A percentile compares a stretch with the other conserved stretches of the same genome.
phyloP scores from a whole-genome alignment of 225 moss, liverwort and hornwort species.

The Takakia lepidozioides region DNA sequence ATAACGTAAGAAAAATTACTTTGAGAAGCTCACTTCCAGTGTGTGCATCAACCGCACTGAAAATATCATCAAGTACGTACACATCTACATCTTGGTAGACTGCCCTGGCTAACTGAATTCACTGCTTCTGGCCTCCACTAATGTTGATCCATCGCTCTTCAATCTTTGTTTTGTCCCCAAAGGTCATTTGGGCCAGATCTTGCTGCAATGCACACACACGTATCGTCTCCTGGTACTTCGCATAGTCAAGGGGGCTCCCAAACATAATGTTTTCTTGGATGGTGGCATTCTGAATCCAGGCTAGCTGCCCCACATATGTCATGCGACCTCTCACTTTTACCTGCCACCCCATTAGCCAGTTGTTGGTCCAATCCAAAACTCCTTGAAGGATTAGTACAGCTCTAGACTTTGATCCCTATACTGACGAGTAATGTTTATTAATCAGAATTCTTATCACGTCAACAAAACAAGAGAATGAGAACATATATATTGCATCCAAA shows the following conservation, averaged over 20 bases:
- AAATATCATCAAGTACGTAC: constrained; percentile 64
- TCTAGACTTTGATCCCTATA: too few relatives aligned
- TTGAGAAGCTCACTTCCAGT: too few relatives aligned
- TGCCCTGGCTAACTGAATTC: constrained; percentile 65
- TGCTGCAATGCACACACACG: constrained; percentile 52
- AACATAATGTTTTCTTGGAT: constrained; percentile 59
- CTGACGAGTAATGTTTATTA: too few relatives aligned
- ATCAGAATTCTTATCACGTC: too few relatives aligned
- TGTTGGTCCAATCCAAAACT: too few relatives aligned
- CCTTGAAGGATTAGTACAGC: too few relatives aligned
- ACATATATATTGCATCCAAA: too few relatives aligned
- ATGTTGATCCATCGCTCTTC: constrained; percentile 80
- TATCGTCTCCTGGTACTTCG: constrained; percentile 40
- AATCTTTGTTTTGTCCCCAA: constrained; percentile 71
- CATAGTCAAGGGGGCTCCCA: constrained; percentile 46
- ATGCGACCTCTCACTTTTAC: constrained; percentile 19
- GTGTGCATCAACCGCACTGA: constrained; percentile 74
- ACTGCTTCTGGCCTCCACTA: constrained; percentile 80
- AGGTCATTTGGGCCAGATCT: constrained; percentile 45
- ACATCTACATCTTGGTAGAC: constrained; percentile 66
- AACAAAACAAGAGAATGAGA: too few relatives aligned
- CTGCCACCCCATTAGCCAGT: background rate
- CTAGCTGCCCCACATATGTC: constrained; percentile 69
- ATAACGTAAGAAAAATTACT: too few relatives aligned
- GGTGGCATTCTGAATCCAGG: constrained; percentile 76